Conservation (phyloP, 176 grass and related monocot species). For the Zizania latifolia region DNA sequence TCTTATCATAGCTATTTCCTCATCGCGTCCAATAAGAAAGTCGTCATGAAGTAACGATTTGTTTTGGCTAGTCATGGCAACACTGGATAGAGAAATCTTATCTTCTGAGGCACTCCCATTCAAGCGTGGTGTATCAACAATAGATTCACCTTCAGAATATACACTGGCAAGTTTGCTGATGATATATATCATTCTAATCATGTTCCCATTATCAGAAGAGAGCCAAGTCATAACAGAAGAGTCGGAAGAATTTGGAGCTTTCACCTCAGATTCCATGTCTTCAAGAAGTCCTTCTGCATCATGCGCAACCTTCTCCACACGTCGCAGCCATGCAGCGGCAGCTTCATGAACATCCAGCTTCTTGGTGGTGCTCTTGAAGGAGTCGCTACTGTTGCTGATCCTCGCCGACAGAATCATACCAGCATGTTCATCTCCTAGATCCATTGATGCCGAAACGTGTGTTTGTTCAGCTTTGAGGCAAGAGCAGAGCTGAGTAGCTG, state of each 20-base stretch:
- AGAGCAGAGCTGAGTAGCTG: too few relatives aligned
- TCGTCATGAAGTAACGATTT: neutral
- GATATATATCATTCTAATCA: neutral
- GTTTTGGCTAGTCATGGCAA: too few relatives aligned
- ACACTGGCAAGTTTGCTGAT: constrained; percentile 3
- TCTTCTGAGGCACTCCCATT: too few relatives aligned
- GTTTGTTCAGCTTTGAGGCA: too few relatives aligned
- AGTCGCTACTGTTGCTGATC: neutral
- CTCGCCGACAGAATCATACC: neutral
- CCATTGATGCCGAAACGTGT: too few relatives aligned
- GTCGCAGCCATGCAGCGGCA: neutral
- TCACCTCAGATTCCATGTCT: neutral
- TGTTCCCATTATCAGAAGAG: neutral
- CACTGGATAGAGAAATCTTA: too few relatives aligned
- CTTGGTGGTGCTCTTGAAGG: neutral
- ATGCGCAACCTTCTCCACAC: neutral
- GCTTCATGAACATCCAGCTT: constrained; percentile 14
- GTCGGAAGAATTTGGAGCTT: neutral
- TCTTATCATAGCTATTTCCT: constrained; percentile 16
- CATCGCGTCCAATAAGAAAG: constrained; percentile 17
- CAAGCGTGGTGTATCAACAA: neutral
- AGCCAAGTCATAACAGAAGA: constrained; percentile 6
- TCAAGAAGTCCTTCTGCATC: constrained; percentile 5
- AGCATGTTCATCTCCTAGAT: too few relatives aligned
- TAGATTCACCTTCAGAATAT: neutral